Percentiles rank a stretch among this genome's conserved stretches.
phyloP scores from a whole-genome alignment of 148 eudicot genomes.

The Rheum nobile region DNA sequence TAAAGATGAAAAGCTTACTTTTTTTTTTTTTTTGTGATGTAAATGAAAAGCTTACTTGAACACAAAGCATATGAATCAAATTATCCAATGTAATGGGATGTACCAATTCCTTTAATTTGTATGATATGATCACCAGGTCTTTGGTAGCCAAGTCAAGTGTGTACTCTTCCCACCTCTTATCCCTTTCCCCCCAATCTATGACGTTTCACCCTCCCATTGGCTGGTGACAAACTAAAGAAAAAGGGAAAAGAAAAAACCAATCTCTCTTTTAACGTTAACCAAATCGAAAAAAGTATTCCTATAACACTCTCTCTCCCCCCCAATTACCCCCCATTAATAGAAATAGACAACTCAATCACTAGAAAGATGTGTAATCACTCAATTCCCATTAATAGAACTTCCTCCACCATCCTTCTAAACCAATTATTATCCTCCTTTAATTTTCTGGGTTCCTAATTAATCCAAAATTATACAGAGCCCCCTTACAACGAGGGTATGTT shows the following conservation, averaged over 20 bases:
- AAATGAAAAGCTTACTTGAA: not conserved
- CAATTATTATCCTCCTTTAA: not conserved
- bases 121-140: too few relatives aligned
- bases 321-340: constrained; percentile 29
- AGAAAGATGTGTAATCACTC: constrained; percentile 23
- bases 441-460: not conserved
- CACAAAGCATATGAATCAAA: not conserved
- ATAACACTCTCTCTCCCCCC: not conserved
- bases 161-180: constrained; percentile 1
- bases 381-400: constrained; percentile 30
- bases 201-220: not conserved
- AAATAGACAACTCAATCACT: constrained; percentile 37
- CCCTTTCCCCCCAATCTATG: not conserved
- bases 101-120: constrained; percentile 1
- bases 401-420: constrained; percentile 2
- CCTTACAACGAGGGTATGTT: not conserved
- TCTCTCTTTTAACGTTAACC: constrained; percentile 61
- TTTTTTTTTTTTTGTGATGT: too few relatives aligned
- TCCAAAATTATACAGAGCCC: too few relatives aligned
- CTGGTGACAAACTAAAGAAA: not conserved
- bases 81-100: not conserved
- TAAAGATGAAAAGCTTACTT: too few relatives aligned
- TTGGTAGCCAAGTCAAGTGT: not conserved
- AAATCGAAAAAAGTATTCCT: constrained; percentile 52
- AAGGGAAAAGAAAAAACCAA: not conserved